Base-by-base conservation (phyloP, 2,329 filamentous ascomycete species). In the Kalaharituber pfeilii region DNA sequence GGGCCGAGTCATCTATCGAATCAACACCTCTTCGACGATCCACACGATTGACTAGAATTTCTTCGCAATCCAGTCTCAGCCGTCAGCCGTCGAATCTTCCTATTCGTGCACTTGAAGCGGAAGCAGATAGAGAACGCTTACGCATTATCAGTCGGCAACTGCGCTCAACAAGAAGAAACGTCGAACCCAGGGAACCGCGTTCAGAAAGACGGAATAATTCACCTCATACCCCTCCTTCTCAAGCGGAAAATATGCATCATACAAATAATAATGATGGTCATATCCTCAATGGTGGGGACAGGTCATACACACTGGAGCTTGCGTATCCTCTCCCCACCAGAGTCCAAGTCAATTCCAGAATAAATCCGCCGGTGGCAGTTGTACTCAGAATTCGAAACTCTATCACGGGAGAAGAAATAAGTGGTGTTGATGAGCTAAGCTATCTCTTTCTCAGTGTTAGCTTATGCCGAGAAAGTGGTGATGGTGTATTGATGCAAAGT, bases 401-500 rank as follows among this genome's bases (percentile, higher is more conserved):
- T 42, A 51, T 45, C 49, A 58, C 57, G n/a, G 56, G 58, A 27
- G 49, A 52, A 6, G 59, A 60, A 47, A 58, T 60, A 29, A 60
- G 58, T 53, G 59, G 58, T 36, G 56, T 60, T 49, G 59, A 61
- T 52, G 59, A 61, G 29, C 26, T 61, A 11, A 56, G 52, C 39
- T 57, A 51, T 39, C 51, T 61, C 18, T 61, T 61, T 51, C 56
- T 56, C 11, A 57, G 57, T 13, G 56, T 58, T 2, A 54, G 57
- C 24, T 52, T 61, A 8, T 60, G 58, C 22, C 52, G 54, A 11
- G 59, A 61, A 53, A 52, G 45, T 44, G 54, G 53, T 15, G 52
- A 57, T 36, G 53, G 52, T 15, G 33, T 47, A 20, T 27, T 61
- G 42, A 11, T 22, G 42, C 42, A 52, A 56, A 58, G 8, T 56